phyloP scores from a whole-genome alignment of 805 yeast species.

The Myxozyma sirexii region DNA sequence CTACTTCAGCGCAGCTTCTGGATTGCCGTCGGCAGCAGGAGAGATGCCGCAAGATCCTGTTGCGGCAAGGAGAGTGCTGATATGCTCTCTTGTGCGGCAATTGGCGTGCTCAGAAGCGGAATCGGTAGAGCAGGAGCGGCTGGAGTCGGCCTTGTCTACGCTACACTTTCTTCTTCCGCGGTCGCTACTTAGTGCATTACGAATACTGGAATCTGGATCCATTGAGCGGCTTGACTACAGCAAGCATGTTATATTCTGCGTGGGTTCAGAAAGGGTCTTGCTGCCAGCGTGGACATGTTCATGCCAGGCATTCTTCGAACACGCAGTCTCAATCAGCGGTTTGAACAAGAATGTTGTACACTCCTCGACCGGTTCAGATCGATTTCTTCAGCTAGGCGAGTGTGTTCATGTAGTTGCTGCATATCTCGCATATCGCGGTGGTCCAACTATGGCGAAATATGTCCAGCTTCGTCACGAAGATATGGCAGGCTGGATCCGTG shows the following conservation, averaged over 20 bases:
- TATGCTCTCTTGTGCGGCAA: constrained; percentile 13
- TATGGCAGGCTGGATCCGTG: not conserved
- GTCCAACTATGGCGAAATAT: not conserved
- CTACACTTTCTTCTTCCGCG: constrained; percentile 19
- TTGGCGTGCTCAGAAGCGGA: not conserved
- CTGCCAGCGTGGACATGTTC: constrained; percentile 19
- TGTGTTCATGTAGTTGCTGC: constrained; percentile 24
- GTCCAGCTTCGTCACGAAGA: not conserved
- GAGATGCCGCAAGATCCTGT: constrained; percentile 6
- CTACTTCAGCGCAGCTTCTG: too few species aligned
- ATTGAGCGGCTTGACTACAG: constrained; percentile 2
- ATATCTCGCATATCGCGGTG: constrained; percentile 4
- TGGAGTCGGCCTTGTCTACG: not conserved
- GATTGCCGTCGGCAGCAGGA: not conserved
- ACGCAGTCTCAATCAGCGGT: constrained; percentile 6
- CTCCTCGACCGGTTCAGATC: not conserved
- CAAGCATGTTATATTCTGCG: not conserved
- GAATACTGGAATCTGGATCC: constrained; percentile 7
- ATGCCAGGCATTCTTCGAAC: constrained; percentile 6
- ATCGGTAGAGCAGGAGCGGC: not conserved
- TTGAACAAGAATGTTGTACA: not conserved
- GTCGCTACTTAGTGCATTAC: constrained; percentile 16
- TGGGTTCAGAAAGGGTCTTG: constrained; percentile 7
- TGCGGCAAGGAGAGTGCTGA: constrained; percentile 7
- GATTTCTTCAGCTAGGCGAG: constrained; percentile 16